Base-by-base conservation (phyloP, 116 monocot genomes). In the Trichopus zeylanicus region DNA sequence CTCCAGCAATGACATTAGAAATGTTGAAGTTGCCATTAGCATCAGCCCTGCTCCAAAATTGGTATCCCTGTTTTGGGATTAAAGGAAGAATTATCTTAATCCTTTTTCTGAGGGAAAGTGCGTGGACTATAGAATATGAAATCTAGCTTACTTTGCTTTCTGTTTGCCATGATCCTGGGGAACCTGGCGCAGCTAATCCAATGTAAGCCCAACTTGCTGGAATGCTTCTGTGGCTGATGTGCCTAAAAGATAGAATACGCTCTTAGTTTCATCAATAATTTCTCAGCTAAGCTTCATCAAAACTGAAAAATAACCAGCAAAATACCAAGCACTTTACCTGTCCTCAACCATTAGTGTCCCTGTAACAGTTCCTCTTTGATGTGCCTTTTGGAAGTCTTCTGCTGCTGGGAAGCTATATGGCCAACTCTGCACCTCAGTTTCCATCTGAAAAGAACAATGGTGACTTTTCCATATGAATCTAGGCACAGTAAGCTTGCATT, bases 31-130 rank as follows among this genome's bases (percentile, higher is more conserved):
- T 48, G 29, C 86, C 86, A 75, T 64, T 31, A 10, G 23, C 31
- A 49, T 78, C 73, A 22, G 86, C 82, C 34, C 51, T 68, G 6
- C 63, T 72, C 86, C 86, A 87, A 48, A 87, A 95, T 74, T 95
- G 95, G 51, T 95, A 95, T 26, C 84, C 87, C 90, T 95, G 57
- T n/a, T n/a, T n/a, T n/a, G n/a, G n/a, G n/a, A n/a, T n/a, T n/a
- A n/a, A 13, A 46, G 29, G 18, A n/a, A n/a, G n/a, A 42, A 42
- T 15, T 9, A 16, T 42, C n/a, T 42, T 42, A n/a, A n/a, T n/a
- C n/a, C n/a, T n/a, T n/a, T n/a, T n/a, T n/a, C n/a, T n/a, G n/a
- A n/a, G n/a, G n/a, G n/a, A n/a, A n/a, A n/a, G n/a, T n/a, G n/a
- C n/a, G n/a, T n/a, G n/a, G n/a, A n/a, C n/a, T n/a, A n/a, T n/a